These are phyloP conservation scores for Globisporangium orthogonon DNA, from an alignment of 352 stramenopile species.

Conservation along the genomic window DNA sequence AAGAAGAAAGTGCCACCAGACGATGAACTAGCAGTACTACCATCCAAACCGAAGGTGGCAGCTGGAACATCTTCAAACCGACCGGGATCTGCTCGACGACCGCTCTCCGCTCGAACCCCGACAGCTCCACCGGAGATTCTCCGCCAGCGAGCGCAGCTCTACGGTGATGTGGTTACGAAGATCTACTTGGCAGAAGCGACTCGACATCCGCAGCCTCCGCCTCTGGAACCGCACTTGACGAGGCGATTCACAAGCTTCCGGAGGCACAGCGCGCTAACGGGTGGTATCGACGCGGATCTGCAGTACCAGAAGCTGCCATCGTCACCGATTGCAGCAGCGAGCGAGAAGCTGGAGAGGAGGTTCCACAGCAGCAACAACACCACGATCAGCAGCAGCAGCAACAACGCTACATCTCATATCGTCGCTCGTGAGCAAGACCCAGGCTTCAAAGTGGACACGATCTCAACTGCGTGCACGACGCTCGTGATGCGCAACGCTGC, in stretches of 20 bases:
- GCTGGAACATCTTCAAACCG: slow-evolving; percentile 1
- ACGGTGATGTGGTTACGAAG: slow-evolving; percentile 47
- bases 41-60: not conserved
- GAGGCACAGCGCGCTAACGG: slow-evolving; percentile 8
- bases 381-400: slow-evolving; percentile 1
- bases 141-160: slow-evolving; percentile 37
- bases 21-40: slow-evolving; percentile 2
- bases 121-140: slow-evolving; percentile 22
- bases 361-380: slow-evolving; percentile 4
- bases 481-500: slow-evolving; percentile 58
- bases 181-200: slow-evolving; percentile 26
- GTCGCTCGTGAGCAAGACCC: slow-evolving; percentile 1
- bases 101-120: slow-evolving; percentile 23
- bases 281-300: not conserved
- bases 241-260: slow-evolving; percentile 25
- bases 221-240: slow-evolving; percentile 7
- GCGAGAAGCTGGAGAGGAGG: slow-evolving; percentile 4
- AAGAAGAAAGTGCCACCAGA: slow-evolving; percentile 1
- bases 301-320: not conserved
- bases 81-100: slow-evolving; percentile 5
- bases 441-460: slow-evolving; percentile 6
- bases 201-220: not conserved
- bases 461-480: slow-evolving; percentile 31
- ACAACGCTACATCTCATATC: not conserved
- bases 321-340: not conserved